Percentiles rank a stretch among this genome's conserved stretches.
phyloP scores from a whole-genome alignment of 2,329 filamentous ascomycete species.

The Cercospora sojina region DNA sequence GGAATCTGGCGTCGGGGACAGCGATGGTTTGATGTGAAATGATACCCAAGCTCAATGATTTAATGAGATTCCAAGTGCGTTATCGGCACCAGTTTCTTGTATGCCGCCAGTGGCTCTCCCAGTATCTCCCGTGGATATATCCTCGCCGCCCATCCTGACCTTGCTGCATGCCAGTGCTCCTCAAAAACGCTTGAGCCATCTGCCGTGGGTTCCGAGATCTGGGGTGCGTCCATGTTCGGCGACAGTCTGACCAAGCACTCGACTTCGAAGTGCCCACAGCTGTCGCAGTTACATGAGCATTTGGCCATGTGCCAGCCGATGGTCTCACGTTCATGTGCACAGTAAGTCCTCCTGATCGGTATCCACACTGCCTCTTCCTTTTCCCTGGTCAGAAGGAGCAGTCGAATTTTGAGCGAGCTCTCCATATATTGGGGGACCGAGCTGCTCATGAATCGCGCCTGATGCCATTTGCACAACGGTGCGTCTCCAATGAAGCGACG shows the following conservation, averaged over 20 bases:
- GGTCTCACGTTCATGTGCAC: conserved; percentile 25
- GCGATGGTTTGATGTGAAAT: conserved; percentile 13
- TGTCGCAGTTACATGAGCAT: conserved; percentile 26
- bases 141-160: conserved; percentile 8
- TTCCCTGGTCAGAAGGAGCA: conserved; percentile 15
- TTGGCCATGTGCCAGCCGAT: conserved; percentile 21
- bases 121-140: conserved; percentile 18
- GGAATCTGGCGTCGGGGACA: neutral
- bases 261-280: conserved; percentile 26
- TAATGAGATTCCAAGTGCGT: conserved; percentile 13
- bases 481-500: conserved; percentile 21
- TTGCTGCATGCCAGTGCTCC: conserved; percentile 21
- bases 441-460: conserved; percentile 27
- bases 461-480: conserved; percentile 30
- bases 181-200: conserved; percentile 19
- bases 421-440: conserved; percentile 22
- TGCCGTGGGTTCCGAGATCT: conserved; percentile 14
- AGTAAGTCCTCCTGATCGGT: conserved; percentile 22
- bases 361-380: conserved; percentile 21
- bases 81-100: conserved; percentile 20
- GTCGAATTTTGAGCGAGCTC: conserved; percentile 17
- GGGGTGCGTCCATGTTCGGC: conserved; percentile 14
- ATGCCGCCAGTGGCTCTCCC: conserved; percentile 16
- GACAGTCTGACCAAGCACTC: conserved; percentile 25
- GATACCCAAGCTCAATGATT: conserved; percentile 13